A percentile compares a stretch with the other conserved stretches of the same genome.
These are phyloP conservation scores for Fraxinus albicans DNA, from an alignment of 305 asterid genomes.

Conservation along the genomic window DNA sequence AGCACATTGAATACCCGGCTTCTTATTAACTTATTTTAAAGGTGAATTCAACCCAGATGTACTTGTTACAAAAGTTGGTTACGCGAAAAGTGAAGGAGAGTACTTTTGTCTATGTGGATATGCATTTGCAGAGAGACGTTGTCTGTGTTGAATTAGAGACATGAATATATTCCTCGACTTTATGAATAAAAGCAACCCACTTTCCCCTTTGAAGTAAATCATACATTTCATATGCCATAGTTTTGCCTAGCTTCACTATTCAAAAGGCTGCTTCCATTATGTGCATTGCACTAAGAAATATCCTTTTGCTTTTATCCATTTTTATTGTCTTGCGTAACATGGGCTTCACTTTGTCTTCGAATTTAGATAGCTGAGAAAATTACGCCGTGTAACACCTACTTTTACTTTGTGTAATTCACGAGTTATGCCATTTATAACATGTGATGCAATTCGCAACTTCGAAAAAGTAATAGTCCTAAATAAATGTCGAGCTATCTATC, in stretches of 20 bases:
- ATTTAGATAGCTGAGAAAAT: background rate
- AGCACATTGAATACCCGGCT: background rate
- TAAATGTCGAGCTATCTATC: too few species aligned
- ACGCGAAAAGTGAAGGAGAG: background rate
- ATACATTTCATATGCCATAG: background rate
- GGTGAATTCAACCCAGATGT: too few species aligned
- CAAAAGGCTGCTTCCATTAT: slow-evolving; percentile 17
- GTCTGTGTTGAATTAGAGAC: background rate
- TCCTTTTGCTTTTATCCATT: background rate
- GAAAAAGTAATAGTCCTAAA: too few species aligned
- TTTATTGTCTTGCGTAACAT: background rate
- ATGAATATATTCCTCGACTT: background rate
- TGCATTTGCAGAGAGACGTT: slow-evolving; percentile 6
- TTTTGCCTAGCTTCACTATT: background rate
- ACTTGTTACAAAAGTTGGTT: background rate
- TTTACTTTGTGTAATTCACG: background rate
- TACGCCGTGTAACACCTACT: background rate
- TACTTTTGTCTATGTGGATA: background rate
- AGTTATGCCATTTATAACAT: too few species aligned
- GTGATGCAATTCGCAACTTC: too few species aligned
- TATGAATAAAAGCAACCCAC: slow-evolving; percentile 4
- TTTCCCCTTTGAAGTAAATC: background rate
- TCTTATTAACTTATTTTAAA: background rate
- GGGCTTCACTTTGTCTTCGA: background rate
- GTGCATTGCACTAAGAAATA: background rate